Evolutionary conservation across 1,284 basidiomycete species (phyloP), one percentile per base, ranked within the genome.

Genomic region (Pisolithus thermaeus): DNA sequence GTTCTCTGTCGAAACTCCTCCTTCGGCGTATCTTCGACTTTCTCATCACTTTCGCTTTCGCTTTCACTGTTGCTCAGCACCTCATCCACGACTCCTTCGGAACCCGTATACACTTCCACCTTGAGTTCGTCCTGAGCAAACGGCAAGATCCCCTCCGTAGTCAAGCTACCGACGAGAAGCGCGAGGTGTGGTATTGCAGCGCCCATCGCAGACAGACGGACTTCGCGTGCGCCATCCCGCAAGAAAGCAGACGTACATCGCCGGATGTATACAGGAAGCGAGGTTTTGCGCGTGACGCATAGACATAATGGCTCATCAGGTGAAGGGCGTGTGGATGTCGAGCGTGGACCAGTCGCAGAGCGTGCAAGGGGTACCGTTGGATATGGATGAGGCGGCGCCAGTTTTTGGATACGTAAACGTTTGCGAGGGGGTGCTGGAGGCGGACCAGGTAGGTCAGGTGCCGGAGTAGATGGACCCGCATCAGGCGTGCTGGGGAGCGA

Each of bases 101-200:
- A 92, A 2, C 86, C 86, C 0, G 92, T 94, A 14, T 71, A 71
- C 32, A 90, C 73, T 58, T 90, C 80, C 36, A 80, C 80, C 41
- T 73, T 76, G 32, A 94, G 81, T 61, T 90, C 80, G 56, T 83
- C 73, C 47, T 70, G 59, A 0, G 81, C 62, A 63, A 79, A 91
- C 0, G 91, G 90, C 20, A 95, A 75, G 48, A 88, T 81, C 8
- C 80, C 74, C 1, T 91, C 84, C 6, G 44, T 46, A 36, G 30
- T 46, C 6, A 95, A 72, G 16, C 90, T 85, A 14, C 85, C 77
- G 5, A 81, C 71, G 2, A 95, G 75, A 37, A 84, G 78, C 27
- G 90, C 69, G 14, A 92, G 79, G 60, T 88, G 88, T 1, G 92
- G 90, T 49, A 95, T 92, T 0, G 92, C 92, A 2, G 92, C 90